A percentile compares a stretch with the other conserved stretches of the same genome.
Evolutionary conservation across 2,329 filamentous ascomycete species (phyloP).

Genomic region (Pezicula carpinea): DNA sequence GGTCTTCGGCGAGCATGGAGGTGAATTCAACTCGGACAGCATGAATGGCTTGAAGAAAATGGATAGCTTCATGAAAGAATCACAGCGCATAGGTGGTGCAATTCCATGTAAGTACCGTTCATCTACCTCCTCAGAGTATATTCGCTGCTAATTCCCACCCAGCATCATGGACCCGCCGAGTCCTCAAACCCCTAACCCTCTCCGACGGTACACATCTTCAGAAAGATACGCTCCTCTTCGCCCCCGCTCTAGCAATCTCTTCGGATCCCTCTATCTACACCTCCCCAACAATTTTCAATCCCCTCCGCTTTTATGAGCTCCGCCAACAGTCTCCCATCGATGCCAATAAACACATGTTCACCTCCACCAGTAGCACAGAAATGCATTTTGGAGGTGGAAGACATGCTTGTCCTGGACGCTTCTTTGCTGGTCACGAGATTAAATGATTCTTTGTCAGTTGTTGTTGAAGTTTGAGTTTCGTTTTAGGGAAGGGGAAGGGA

Average conservation of each 20-base stretch:
- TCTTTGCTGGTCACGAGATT: constrained; percentile 20
- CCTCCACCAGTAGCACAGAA: constrained; percentile 2
- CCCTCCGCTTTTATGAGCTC: too few relatives aligned
- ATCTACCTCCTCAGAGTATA: background rate
- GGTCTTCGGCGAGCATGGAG: constrained; percentile 17
- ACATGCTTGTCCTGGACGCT: constrained; percentile 17
- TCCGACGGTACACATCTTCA: constrained; percentile 2
- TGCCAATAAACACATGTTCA: constrained; percentile 7
- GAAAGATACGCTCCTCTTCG: background rate
- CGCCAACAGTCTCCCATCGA: background rate
- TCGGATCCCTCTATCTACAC: background rate
- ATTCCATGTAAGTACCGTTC: background rate
- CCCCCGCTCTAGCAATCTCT: constrained; percentile 2
- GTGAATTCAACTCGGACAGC: constrained; percentile 13
- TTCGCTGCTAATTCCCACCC: background rate
- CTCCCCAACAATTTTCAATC: too few relatives aligned
- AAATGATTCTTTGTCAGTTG: constrained; percentile 7
- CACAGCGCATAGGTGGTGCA: constrained; percentile 10
- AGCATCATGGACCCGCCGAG: constrained; percentile 7
- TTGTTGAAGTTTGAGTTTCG: too few relatives aligned
- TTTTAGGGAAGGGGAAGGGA: too few relatives aligned
- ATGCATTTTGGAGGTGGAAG: constrained; percentile 7
- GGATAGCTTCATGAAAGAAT: constrained; percentile 41
- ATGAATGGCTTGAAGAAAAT: constrained; percentile 29
- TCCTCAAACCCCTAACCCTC: constrained; percentile 44